Percentiles rank a stretch among this genome's conserved stretches.
These are phyloP conservation scores for Xenoacremonium recifei DNA, from an alignment of 2,329 filamentous ascomycete genomes.

Conservation along the genomic window DNA sequence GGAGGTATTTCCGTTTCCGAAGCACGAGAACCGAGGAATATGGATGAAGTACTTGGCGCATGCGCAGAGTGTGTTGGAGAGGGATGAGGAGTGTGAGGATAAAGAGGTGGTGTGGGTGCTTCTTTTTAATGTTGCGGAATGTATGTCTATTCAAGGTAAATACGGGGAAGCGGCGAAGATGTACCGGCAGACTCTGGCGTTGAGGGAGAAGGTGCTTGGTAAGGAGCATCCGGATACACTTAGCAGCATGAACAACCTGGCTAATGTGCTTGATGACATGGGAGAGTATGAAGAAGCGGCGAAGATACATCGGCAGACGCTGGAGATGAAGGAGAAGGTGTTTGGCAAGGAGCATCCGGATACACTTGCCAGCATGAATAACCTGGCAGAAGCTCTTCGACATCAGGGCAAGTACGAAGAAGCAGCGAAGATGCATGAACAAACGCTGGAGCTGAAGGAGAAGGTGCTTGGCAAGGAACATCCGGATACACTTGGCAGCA, in stretches of 20 bases:
- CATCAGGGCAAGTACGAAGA: constrained; percentile 14
- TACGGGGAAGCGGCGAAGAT: constrained; percentile 17
- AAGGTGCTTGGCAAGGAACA: constrained; percentile 14
- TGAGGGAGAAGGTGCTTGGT: constrained; percentile 10
- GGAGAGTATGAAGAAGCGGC: constrained; percentile 17
- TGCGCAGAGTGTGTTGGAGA: constrained; percentile 7
- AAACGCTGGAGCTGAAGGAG: constrained; percentile 9
- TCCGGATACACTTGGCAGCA: too few relatives aligned
- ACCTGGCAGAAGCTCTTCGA: too few relatives aligned
- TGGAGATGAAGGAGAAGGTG: constrained; percentile 11
- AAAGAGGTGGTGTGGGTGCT: background rate
- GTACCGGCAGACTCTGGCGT: constrained; percentile 9
- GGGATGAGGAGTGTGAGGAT: background rate
- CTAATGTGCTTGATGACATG: too few relatives aligned
- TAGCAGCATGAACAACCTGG: too few relatives aligned
- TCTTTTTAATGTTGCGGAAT: background rate
- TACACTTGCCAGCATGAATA: too few relatives aligned
- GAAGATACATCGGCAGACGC: constrained; percentile 8
- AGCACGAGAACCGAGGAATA: constrained; percentile 13
- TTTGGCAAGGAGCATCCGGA: constrained; percentile 15
- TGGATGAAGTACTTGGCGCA: constrained; percentile 26
- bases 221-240: constrained; percentile 16
- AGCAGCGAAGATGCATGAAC: constrained; percentile 14
- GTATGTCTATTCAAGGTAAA: constrained; percentile 1
- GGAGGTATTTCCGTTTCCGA: constrained; percentile 9